Base-by-base conservation (phyloP, 164 flowering plant genomes). In the Chimonanthus salicifolius region DNA sequence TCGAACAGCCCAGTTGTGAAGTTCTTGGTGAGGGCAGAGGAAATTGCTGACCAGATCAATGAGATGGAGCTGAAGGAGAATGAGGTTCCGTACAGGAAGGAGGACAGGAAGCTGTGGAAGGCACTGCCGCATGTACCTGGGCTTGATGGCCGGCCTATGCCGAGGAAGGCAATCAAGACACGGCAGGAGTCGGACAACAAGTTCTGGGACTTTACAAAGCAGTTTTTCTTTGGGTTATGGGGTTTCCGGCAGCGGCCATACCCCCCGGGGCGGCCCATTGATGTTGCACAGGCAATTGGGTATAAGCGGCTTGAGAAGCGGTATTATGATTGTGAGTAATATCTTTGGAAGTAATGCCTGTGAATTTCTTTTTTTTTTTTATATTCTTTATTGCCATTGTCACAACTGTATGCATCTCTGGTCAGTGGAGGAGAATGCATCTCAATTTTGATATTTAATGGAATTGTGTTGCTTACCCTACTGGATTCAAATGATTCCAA, bases 221-320 rank as follows among this genome's bases (percentile, higher is more conserved):
- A 94, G 87, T 94, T 94, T 86, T 85, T 88, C 58, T 91, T 94
- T 62, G 97, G 98, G 15, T 85, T 94, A 3, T 94, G 98, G 98
- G 97, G 97, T 15, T 94, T 90, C 62, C 58, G 84, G 68, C 98
- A 92, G 77, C 77, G 98, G 66, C 95, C 98, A 0, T 94, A 94
- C 64, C 98, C 98, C 6, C 87, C 97, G 0, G 86, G 90, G 1
- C 74, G 88, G 72, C 98, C 98, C 2, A 89, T 86, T 75, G 97
- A 94, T 79, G 90, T 86, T 71, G 91, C 98, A 7, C 98, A 92
- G 80, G 98, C 97, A 46, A 87, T 94, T 78, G 97, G 98, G 54
- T 94, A 89, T 67, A 87, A 94, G 87, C 76, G 77, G 69, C 94
- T 94, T 0, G 97, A 92, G 89, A 84, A 80, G 84, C 86, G 98